A percentile compares a stretch with the other conserved stretches of the same genome.
Evolutionary conservation across 768 basidiomycete genomes (phyloP).

Genomic region (Trametopsis cervina): DNA sequence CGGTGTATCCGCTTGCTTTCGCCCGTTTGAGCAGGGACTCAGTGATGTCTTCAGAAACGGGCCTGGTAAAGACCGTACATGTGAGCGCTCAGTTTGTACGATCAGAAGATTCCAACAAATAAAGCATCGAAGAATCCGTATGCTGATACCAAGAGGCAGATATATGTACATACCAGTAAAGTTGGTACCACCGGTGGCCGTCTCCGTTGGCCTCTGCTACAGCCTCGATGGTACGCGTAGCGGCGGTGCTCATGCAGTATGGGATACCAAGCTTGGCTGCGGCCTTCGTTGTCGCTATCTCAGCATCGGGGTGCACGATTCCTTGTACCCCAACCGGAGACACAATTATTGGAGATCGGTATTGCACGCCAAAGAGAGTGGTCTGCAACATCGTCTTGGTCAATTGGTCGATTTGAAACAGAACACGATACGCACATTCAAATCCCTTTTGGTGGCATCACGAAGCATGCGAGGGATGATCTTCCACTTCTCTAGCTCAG

Average conservation of each 20-base stretch:
- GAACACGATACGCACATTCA: conserved; percentile 40
- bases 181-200: conserved; percentile 71
- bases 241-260: conserved; percentile 72
- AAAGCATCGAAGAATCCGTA: neutral
- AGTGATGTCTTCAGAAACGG: conserved; percentile 49
- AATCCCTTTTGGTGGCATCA: conserved; percentile 44
- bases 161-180: conserved; percentile 70
- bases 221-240: conserved; percentile 65
- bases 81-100: neutral
- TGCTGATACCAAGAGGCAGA: too few relatives aligned
- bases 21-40: conserved; percentile 61
- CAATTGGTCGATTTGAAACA: neutral
- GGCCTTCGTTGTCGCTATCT: conserved; percentile 62
- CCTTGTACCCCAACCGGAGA: conserved; percentile 79
- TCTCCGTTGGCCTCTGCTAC: conserved; percentile 67
- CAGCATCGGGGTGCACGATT: conserved; percentile 63
- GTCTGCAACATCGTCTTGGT: conserved; percentile 33
- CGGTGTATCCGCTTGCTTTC: conserved; percentile 57
- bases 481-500: conserved; percentile 56
- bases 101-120: neutral
- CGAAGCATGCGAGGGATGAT: conserved; percentile 79
- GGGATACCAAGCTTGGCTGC: conserved; percentile 57
- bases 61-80: conserved; percentile 37
- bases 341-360: conserved; percentile 55
- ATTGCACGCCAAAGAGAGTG: conserved; percentile 62